Base-by-base conservation (phyloP, 1,139 yeast genomes). In the Nakaseomyces kungkrabaensis region DNA sequence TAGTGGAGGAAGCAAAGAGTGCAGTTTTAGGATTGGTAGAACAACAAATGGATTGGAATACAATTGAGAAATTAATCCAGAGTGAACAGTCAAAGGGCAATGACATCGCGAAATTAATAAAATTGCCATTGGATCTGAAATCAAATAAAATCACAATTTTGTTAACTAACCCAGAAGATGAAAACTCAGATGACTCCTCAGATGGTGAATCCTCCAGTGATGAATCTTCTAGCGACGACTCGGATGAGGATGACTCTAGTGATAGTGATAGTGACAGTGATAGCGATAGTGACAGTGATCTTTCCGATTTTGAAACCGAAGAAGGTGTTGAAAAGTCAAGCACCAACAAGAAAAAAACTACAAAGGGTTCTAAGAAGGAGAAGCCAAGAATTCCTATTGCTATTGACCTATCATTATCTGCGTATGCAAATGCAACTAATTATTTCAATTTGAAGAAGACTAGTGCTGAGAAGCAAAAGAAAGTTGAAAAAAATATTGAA, bases 31-130 rank as follows among this genome's bases (percentile, higher is more conserved):
- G 72, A 1, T 69, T 87, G 50, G 57, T 90, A 5, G 81, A 83
- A 48, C 95, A 87, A 62, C 94, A 88, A 56, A 87, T 88, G 90
- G 97, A 92, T 64, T 92, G 98, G 98, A 76, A 79, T 34, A 85
- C 88, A 55, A 89, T 90, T 53, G 96, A 85, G 62, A 81, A 83
- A 56, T 70, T 83, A 50, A 81, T 92, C 49, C 71, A 75, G 49
- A 74, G 81, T 47, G 96, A 90, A 59, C 82, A 87, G 59, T 68
- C 72, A 1, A 77, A 82, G 56, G 82, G 82, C 0, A 85, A 85
- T 59, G 66, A 70, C 3, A 72, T 82, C 48, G 96, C 97, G 0
- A 68, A 71, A 41, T 61, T 74, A 50, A 83, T 90, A 49, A 72
- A 74, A 45, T 64, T 82, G 37, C 95, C 96, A 0, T 73, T 92